Evolutionary conservation across 495 filamentous ascomycete species (phyloP), one percentile per base, ranked within the genome.

Genomic region (Talaromyces borbonicus): DNA sequence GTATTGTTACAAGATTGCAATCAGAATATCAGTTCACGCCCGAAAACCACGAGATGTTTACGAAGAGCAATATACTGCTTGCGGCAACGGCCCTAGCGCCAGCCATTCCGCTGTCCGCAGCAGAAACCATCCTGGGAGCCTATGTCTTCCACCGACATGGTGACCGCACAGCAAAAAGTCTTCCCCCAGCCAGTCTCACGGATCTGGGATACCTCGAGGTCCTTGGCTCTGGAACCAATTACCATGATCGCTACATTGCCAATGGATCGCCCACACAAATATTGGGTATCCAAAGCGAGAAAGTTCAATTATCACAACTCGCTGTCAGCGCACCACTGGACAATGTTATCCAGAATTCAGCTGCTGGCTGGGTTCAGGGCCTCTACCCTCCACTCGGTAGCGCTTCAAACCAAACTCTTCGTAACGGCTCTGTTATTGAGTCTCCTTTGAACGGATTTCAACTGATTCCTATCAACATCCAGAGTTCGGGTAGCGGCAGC

Each of bases 81-180:
- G 27, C 30, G 18, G 43, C 43, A 11, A 19, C 19, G 27, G 43
- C 43, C 15, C 20, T 32, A 0, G 11, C 26, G 24, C 26, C 26
- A 20, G 41, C 41, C 18, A 46, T 46, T 22, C 43, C 33, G 43
- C 43, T 46, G 30, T 46, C 43, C 2, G 27, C 43, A 11, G 43
- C 43, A 1, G 74, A 77, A 61, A 85, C 74, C 6, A 64, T 85
- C 20, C 65, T 82, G 27, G 75, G 79, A 2, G 74, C 72, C 8
- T 80, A 78, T 56, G 71, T 83, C 55, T 82, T 79, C 60, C 68
- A 76, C 15, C 77, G 79, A 15, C 79, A 83, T 65, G 79, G 80
- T 25, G 80, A 83, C 53, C 72, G 80, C 16, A 79, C 77, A 0
- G 50, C 78, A 1, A 81, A 82, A 52, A 56, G 67, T 2, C 59